Evolutionary conservation across 371 early-diverging fungal species (phyloP), one percentile per base, ranked within the genome.

Genomic region (Circinella umbellata): DNA sequence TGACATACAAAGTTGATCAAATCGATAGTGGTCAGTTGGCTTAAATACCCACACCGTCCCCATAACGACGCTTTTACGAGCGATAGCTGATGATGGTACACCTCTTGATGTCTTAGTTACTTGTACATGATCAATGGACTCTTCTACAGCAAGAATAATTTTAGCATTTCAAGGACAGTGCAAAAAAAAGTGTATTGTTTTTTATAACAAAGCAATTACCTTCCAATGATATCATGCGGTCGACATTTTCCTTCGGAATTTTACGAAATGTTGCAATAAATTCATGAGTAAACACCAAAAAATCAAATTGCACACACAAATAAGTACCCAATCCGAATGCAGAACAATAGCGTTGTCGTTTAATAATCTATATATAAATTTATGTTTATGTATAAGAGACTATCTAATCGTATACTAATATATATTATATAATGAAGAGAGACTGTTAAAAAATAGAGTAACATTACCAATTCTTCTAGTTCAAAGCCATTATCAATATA

Each of bases 281-380:
- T 75, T 96, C 97, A 76, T 96, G 97, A 1, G 96, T 95, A 70
- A 96, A 95, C 73, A 94, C 92, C 69, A 96, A 77, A 67, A 96
- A 96, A 67, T 96, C 95, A 69, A 90, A 95, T 70, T 93, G 92
- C 14, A 91, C 93, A 74, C 94, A 95, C 18, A 96, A 80, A 68
- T 91, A 95, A 1, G 93, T 92, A 0, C 97, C 97, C 37, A 96
- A 76, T 0, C 95, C 95, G 76, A 93, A 94, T n/a, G 93, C 94
- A 38, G 91, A 91, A 59, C 94, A 94, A 68, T 95, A 94, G 3
- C 96, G 84, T 74, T 95, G 96, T n/a, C 96, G 87, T 76, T 96
- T 96, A 62, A 96, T 87, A 64, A 96, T 85, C 82, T 89, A 65
- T 42, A 42, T 10, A 54, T 5, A 54, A 34, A 42, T 27, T 27